Conservation (phyloP, 176 grass and related monocot genomes). For the Cocos nucifera region DNA sequence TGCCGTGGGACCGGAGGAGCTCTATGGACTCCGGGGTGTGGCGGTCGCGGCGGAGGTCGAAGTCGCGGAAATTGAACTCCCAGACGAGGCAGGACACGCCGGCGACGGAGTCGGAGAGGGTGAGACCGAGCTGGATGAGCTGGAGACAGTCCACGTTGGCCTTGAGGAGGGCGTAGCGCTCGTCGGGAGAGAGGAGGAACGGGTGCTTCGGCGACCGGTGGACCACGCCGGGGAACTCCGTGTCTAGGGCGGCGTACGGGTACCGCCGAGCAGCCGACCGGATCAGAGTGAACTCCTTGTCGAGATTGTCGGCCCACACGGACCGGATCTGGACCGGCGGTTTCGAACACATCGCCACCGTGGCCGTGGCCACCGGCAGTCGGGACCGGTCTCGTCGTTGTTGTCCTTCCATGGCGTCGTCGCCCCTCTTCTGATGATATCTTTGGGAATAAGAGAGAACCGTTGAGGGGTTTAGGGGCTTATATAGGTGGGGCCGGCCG, state of each 20-base stretch:
- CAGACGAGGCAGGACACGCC: neutral
- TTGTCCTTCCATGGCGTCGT: too few relatives aligned
- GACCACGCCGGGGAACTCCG: constrained; percentile 13
- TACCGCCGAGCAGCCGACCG: neutral
- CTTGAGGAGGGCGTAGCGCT: constrained; percentile 6
- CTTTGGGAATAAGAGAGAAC: too few relatives aligned
- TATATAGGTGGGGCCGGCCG: too few relatives aligned
- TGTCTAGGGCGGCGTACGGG: constrained; percentile 14
- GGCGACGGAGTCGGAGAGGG: constrained; percentile 2
- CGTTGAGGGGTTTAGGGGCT: too few relatives aligned
- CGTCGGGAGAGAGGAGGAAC: neutral
- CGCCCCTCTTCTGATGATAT: too few relatives aligned
- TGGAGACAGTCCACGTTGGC: constrained; percentile 6
- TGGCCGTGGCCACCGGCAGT: too few relatives aligned
- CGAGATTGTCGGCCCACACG: constrained; percentile 5
- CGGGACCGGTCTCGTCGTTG: too few relatives aligned
- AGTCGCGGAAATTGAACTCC: constrained; percentile 16
- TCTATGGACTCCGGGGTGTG: constrained; percentile 3
- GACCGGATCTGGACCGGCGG: neutral
- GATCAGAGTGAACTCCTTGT: neutral
- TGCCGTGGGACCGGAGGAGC: constrained; percentile 6
- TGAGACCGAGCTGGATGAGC: constrained; percentile 11
- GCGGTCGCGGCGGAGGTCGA: constrained; percentile 9
- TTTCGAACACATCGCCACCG: too few relatives aligned
- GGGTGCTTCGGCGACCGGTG: constrained; percentile 1